A percentile compares a stretch with the other conserved stretches of the same genome.
Evolutionary conservation across 148 eudicot species (phyloP).

Genomic region (Diospyros kaki): DNA sequence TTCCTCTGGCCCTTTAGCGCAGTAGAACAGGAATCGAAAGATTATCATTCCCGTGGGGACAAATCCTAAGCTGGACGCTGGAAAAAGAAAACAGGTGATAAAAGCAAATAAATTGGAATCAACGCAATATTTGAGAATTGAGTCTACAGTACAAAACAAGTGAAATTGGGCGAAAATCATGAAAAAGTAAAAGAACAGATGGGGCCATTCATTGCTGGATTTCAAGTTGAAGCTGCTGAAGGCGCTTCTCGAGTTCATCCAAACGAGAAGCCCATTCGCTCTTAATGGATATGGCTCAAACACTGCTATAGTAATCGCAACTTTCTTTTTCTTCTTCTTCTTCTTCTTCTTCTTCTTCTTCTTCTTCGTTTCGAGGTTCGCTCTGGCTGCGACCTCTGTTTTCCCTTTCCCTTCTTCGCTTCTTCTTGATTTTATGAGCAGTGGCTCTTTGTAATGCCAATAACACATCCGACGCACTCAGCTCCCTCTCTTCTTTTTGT

Average conservation of each 20-base stretch:
- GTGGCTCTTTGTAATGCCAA: conserved; percentile 42
- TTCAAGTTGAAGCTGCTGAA: conserved; percentile 17
- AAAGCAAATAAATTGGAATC: no score
- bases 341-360: neutral
- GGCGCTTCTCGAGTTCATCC: conserved; percentile 45
- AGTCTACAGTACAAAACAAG: no score
- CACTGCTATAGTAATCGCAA: conserved; percentile 20
- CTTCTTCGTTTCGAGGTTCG: neutral
- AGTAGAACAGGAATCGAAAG: no score
- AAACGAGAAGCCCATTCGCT: conserved; percentile 49
- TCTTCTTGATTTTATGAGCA: conserved; percentile 29
- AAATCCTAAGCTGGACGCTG: no score
- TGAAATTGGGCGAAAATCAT: no score
- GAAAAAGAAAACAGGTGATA: no score
- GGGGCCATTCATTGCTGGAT: no score
- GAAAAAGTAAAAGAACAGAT: no score
- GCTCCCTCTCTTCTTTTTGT: conserved; percentile 4
- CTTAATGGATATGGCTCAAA: conserved; percentile 35
- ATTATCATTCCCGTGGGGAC: no score
- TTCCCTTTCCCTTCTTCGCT: conserved; percentile 11
- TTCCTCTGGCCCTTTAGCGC: no score
- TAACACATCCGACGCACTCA: conserved; percentile 49
- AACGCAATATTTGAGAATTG: no score
- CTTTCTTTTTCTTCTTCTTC: neutral
- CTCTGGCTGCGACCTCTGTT: neutral